Base-by-base conservation (phyloP, 2,329 filamentous ascomycete species). In the Microdochium nivale region DNA sequence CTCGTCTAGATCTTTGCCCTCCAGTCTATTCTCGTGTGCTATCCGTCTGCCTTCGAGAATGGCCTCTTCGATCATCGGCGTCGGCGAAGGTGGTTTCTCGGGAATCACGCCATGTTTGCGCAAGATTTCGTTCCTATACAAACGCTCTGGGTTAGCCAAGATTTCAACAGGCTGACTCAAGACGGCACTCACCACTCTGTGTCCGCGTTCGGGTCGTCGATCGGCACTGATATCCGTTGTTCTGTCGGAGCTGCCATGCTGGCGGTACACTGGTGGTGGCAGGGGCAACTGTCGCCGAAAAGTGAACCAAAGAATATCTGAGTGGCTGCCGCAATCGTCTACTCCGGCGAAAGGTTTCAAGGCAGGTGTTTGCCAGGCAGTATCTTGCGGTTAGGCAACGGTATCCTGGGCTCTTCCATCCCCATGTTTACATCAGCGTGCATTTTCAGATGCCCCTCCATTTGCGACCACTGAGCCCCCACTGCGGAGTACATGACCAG, bases 21-120 rank as follows among this genome's bases (percentile, higher is more conserved):
- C 91, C 1, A 99, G 75, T 50, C 94, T 78, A 67, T 96, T 96
- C 66, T 96, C 92, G 63, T 97, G 85, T 25, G 91, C 91, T 55
- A 95, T 77, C 60, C 84, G 77, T 53, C 88, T 82, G 13, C 88
- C 94, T 72, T 96, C 88, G 21, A 86, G 70, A 47, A 99, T 81
- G 3, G 94, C 94, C 75, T 97, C 92, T 71, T 99, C 87, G 62
- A 99, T 96, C 73, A 96, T 86, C 7, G 91, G 90, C 2, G 94
- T 96, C 2, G 94, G 94, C 47, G 92, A 96, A 2, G 91, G 90
- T 0, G 92, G 90, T 67, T 96, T 97, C 67, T 97, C 91, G n/a
- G 94, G 94, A 55, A 99, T 97, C 59, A 99, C 79, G 58, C 90
- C 90, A 75, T 99, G 90, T 69, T 95, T 95, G 60, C 94, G 88